Conservation (phyloP, 768 basidiomycete species). For the Termitomyces sp. region DNA sequence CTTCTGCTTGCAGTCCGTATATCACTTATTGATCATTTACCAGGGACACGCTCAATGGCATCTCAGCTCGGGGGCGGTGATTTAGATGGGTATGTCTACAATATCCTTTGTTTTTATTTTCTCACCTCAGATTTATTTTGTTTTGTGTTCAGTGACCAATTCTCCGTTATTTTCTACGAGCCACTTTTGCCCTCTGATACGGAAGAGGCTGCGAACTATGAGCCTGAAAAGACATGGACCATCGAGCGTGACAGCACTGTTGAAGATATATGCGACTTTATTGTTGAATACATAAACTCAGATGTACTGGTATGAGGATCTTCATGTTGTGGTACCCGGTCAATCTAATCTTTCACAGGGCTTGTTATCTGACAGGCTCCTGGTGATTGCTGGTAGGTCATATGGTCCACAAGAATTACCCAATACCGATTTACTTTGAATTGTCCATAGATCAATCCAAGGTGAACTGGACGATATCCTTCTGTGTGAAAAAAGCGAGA, state of each 20-base stretch:
- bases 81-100: slow-evolving; percentile 61
- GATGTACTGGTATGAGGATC: slow-evolving; percentile 60
- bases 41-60: slow-evolving; percentile 61
- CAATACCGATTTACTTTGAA: neutral
- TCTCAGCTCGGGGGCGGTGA: slow-evolving; percentile 75
- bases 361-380: slow-evolving; percentile 61
- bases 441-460: slow-evolving; percentile 60
- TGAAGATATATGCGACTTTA: slow-evolving; percentile 73
- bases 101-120: neutral
- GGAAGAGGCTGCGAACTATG: slow-evolving; percentile 51
- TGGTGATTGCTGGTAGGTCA: slow-evolving; percentile 64
- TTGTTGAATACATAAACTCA: slow-evolving; percentile 81
- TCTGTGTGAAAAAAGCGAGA: neutral
- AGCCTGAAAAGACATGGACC: slow-evolving; percentile 28
- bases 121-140: neutral
- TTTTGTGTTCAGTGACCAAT: slow-evolving; percentile 49
- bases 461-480: slow-evolving; percentile 32
- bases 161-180: slow-evolving; percentile 55
- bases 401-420: neutral
- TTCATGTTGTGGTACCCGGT: neutral
- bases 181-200: slow-evolving; percentile 52
- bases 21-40: neutral
- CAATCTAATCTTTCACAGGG: slow-evolving; percentile 40
- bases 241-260: slow-evolving; percentile 53
- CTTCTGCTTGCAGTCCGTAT: neutral